Evolutionary conservation across 2,329 filamentous ascomycete genomes (phyloP), one percentile per base, ranked within the genome.

Genomic region (Diaporthe humulicola): DNA sequence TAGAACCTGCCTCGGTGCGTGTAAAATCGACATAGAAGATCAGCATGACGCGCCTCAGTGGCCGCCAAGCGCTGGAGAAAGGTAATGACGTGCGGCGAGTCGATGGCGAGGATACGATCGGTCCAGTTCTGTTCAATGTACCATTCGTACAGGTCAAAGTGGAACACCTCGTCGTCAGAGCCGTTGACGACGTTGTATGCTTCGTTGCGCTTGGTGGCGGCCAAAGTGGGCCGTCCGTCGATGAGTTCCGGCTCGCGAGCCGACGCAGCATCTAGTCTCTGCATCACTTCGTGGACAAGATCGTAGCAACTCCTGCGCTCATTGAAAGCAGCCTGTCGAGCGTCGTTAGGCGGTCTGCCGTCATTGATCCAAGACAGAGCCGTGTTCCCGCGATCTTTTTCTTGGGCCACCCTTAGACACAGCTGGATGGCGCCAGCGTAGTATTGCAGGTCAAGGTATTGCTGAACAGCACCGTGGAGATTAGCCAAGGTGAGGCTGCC

Each of bases 131-230:
- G 93, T 71, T 90, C 85, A 78, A 98, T 92, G 83, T 99, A 99
- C 96, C 97, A 99, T 80, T 98, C 96, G 82, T 98, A 99, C n/a
- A 99, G 88, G 79, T 95, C 95, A 76, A 95, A 97, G 82, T 98
- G 93, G 86, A 99, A 99, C 6, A 98, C 94, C 80, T 98, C 95
- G 78, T 99, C 97, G 19, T 93, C 90, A 0, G 96, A 98, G 74
- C 90, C 90, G 81, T 97, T 95, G 79, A 99, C 95, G 3, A 98
- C 94, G 58, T 93, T 91, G 84, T 98, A 98, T 0, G 97, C 96
- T 85, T 99, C 96, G 67, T 91, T 90, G 77, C 94, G 91, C 83
- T 97, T 95, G 61, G 93, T 96, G 2, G 93, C 92, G 28, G 94
- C 90, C 17, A 95, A 84, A 0, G 95, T 96, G 69, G 91, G 90